phyloP scores from a whole-genome alignment of 2,329 filamentous ascomycete genomes.

The Chaetoscypha palmicola region DNA sequence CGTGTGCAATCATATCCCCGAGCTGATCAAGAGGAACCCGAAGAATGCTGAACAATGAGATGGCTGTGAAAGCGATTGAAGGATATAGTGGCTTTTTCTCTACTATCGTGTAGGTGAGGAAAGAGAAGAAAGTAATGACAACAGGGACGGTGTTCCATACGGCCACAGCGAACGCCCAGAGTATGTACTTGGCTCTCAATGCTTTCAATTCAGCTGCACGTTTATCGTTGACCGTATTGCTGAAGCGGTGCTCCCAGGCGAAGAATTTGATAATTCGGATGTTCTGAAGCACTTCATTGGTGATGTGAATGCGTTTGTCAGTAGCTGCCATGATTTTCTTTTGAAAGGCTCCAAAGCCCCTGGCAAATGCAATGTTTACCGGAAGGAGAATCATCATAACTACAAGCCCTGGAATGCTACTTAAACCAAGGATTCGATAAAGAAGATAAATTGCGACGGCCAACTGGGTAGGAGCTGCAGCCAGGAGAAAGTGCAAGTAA shows the following conservation, averaged over 20 bases:
- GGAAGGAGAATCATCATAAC: slow-evolving; percentile 87
- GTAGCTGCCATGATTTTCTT: slow-evolving; percentile 89
- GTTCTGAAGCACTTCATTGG: slow-evolving; percentile 94
- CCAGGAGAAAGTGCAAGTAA: slow-evolving; percentile 94
- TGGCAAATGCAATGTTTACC: slow-evolving; percentile 82
- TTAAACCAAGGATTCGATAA: slow-evolving; percentile 84
- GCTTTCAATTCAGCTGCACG: slow-evolving; percentile 69
- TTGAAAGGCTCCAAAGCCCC: slow-evolving; percentile 77
- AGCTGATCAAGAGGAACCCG: slow-evolving; percentile 91
- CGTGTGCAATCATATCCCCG: slow-evolving; percentile 97
- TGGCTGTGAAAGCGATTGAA: slow-evolving; percentile 89
- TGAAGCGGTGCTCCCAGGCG: slow-evolving; percentile 92
- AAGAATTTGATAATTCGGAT: slow-evolving; percentile 99
- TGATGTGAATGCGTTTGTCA: slow-evolving; percentile 91
- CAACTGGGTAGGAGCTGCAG: slow-evolving; percentile 82
- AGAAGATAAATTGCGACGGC: slow-evolving; percentile 73
- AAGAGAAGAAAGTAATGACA: slow-evolving; percentile 93
- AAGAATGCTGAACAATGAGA: slow-evolving; percentile 91
- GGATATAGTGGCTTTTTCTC: slow-evolving; percentile 86
- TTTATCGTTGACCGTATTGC: slow-evolving; percentile 82
- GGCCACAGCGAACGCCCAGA: slow-evolving; percentile 88
- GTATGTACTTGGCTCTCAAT: slow-evolving; percentile 73
- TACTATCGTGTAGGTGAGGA: slow-evolving; percentile 84
- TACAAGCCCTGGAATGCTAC: slow-evolving; percentile 85
- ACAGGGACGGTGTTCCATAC: slow-evolving; percentile 96